These are phyloP conservation scores for Crucibulum cyathiforme DNA, from an alignment of 1,284 basidiomycete genomes.

Conservation along the genomic window DNA sequence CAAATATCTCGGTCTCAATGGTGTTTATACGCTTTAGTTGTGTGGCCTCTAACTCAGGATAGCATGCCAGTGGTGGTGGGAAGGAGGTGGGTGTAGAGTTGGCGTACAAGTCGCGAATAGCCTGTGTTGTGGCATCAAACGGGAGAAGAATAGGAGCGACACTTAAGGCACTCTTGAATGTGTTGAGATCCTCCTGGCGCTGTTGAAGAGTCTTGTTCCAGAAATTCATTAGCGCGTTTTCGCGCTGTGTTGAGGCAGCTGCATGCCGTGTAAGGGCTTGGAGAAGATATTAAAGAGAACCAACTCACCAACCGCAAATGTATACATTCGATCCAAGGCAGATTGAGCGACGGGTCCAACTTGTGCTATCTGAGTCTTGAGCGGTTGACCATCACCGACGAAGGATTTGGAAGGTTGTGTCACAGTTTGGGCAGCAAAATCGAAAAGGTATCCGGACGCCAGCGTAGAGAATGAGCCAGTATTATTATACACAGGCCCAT, in stretches of 20 bases:
- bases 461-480: conserved; percentile 45
- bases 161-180: conserved; percentile 53
- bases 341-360: conserved; percentile 44
- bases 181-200: conserved; percentile 44
- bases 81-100: conserved; percentile 50
- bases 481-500: conserved; percentile 44
- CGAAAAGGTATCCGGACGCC: conserved; percentile 58
- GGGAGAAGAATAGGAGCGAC: conserved; percentile 62
- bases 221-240: conserved; percentile 54
- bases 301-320: conserved; percentile 59
- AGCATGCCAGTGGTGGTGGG: conserved; percentile 66
- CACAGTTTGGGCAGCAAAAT: conserved; percentile 64
- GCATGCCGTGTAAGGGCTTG: conserved; percentile 6
- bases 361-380: conserved; percentile 49
- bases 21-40: conserved; percentile 49
- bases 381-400: conserved; percentile 51
- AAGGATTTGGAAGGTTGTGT: conserved; percentile 52
- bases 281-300: neutral
- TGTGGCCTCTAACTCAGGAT: conserved; percentile 50
- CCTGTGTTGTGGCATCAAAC: conserved; percentile 55
- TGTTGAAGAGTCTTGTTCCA: conserved; percentile 63
- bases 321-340: conserved; percentile 64
- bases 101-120: conserved; percentile 46
- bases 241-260: conserved; percentile 64
- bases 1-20: conserved; percentile 59